Evolutionary conservation across 2,329 filamentous ascomycete species (phyloP).

Genomic region (Tolypocladium pustulatum): DNA sequence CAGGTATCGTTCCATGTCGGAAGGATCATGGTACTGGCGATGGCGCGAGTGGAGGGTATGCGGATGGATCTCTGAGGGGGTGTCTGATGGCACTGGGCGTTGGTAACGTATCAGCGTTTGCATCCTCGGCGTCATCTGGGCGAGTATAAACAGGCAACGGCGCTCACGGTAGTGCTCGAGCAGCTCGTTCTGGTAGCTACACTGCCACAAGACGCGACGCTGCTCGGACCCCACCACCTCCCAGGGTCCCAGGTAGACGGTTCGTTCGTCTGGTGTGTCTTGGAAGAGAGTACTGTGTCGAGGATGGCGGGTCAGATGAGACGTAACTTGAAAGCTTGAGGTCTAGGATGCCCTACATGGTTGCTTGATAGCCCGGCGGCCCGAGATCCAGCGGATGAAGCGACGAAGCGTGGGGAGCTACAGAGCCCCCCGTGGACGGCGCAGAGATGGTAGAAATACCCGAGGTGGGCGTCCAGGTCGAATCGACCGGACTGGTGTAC

Average conservation of each 20-base stretch:
- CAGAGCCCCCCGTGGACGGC: slow-evolving; percentile 24
- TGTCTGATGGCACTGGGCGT: slow-evolving; percentile 32
- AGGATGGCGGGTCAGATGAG: slow-evolving; percentile 7
- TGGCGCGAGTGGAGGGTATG: slow-evolving; percentile 40
- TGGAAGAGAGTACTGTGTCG: slow-evolving; percentile 36
- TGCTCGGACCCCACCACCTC: slow-evolving; percentile 36
- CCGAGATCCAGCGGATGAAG: slow-evolving; percentile 38
- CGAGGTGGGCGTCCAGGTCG: slow-evolving; percentile 35
- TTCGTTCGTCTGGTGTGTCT: slow-evolving; percentile 35
- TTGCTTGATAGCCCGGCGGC: slow-evolving; percentile 42
- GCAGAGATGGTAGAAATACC: slow-evolving; percentile 32
- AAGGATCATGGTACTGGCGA: slow-evolving; percentile 37
- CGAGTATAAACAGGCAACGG: neutral
- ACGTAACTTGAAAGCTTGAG: neutral
- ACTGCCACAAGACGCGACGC: slow-evolving; percentile 41
- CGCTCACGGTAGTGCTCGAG: slow-evolving; percentile 39
- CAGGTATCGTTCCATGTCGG: slow-evolving; percentile 38
- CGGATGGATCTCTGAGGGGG: slow-evolving; percentile 33
- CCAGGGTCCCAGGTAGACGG: slow-evolving; percentile 43
- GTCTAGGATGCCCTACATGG: slow-evolving; percentile 28
- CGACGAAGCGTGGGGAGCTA: slow-evolving; percentile 21
- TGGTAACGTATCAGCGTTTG: neutral
- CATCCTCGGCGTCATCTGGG: slow-evolving; percentile 1
- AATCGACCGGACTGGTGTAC: slow-evolving; percentile 31
- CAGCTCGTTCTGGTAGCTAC: slow-evolving; percentile 39